Conservation (phyloP, 2,329 filamentous ascomycete species). For the Alternaria novae-zelandiae region DNA sequence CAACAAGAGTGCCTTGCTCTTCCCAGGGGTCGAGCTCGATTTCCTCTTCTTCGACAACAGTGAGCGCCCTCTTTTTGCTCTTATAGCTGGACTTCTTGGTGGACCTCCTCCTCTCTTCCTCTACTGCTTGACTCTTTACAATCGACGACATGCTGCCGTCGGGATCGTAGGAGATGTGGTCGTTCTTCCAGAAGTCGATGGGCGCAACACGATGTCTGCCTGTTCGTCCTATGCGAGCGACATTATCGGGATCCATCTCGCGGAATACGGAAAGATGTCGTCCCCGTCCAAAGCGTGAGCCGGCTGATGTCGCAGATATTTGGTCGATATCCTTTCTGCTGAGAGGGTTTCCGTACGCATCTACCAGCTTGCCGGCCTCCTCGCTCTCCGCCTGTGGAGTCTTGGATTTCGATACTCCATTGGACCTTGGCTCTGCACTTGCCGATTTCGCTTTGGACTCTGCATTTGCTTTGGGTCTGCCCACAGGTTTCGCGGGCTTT, state of each 20-base stretch:
- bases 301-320: constrained; percentile 41
- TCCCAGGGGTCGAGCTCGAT: constrained; percentile 74
- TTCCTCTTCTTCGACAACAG: constrained; percentile 59
- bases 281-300: constrained; percentile 41
- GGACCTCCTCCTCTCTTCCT: constrained; percentile 39
- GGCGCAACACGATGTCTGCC: constrained; percentile 81
- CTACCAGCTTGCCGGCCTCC: constrained; percentile 39
- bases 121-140: constrained; percentile 72
- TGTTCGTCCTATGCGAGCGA: constrained; percentile 60
- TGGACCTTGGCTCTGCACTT: constrained; percentile 22
- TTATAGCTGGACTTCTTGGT: constrained; percentile 39
- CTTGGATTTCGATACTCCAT: constrained; percentile 14
- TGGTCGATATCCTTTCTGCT: constrained; percentile 42
- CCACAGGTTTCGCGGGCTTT: constrained; percentile 30
- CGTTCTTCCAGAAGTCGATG: constrained; percentile 85
- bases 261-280: constrained; percentile 45
- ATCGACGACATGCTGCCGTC: constrained; percentile 77
- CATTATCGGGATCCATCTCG: constrained; percentile 39
- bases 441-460: constrained; percentile 25
- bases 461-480: constrained; percentile 29
- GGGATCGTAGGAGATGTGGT: constrained; percentile 73
- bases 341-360: constrained; percentile 40
- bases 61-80: constrained; percentile 35
- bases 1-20: constrained; percentile 66
- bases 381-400: constrained; percentile 3